Base-by-base conservation (phyloP, 2,329 filamentous ascomycete species). In the Zymoseptoria ardabiliae region DNA sequence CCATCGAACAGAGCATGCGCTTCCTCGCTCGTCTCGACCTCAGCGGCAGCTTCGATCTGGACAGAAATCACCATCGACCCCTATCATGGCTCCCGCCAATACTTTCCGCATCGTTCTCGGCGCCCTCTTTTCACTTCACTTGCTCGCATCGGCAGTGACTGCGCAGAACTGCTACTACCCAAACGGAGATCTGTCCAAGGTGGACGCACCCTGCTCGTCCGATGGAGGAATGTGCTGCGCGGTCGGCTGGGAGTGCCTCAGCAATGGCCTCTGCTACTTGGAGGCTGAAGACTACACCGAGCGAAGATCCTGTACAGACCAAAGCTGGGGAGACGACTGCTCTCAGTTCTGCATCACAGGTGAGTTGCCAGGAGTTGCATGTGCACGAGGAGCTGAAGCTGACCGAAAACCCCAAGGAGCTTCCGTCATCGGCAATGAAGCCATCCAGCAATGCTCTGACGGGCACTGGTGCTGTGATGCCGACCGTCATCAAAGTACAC, bases 91-190 rank as follows among this genome's bases (percentile, higher is more conserved):
- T 25, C 22, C 11, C 8, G n/a, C 51, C 22, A 28, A 23, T 13
- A 19, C 22, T 25, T 28, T 61, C 28, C 54, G 54, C 19, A 48
- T 52, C 48, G 45, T 57, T 28, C 50, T 56, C 51, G 41, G 22
- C 55, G 28, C 58, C 9, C 52, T 61, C 10, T 21, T 63, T 22
- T n/a, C 35, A 25, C 56, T 62, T 58, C 59, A 60, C 55, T 57
- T 59, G 53, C 22, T 57, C 49, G 28, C 54, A 20, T 21, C 50
- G 41, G 17, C 50, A 8, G 61, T 59, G 20, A 51, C 49, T 17
- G 68, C 63, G 13, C 68, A 71, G 53, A 66, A 66, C 58, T 74
- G 72, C 68, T 74, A 71, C 64, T 74, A 72, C 49, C 72, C 72
- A 5, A 69, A 73, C 58, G 72, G 72, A 61, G 58, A 63, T 56